Evolutionary conservation across 345 rosid genomes (phyloP).

Genomic region (Garcia nutans): DNA sequence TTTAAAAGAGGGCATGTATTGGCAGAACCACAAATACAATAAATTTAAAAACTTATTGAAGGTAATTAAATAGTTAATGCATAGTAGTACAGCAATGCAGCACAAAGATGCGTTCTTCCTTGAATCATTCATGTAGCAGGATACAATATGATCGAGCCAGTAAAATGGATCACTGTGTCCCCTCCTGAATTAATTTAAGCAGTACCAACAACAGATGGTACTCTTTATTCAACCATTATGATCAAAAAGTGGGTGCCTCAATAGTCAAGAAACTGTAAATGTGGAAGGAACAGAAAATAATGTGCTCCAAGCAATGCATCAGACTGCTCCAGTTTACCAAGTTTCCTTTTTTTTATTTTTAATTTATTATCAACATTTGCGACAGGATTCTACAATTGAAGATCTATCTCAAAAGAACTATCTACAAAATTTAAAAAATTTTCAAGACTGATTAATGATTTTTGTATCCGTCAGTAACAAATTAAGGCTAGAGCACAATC

Average conservation of each 20-base stretch:
- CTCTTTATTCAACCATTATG: background rate
- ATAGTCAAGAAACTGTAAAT: background rate
- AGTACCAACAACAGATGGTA: background rate
- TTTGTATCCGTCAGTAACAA: background rate
- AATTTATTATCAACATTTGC: no score
- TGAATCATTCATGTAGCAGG: background rate
- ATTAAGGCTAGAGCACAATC: background rate
- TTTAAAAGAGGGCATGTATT: background rate
- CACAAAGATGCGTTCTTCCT: background rate
- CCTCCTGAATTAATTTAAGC: background rate
- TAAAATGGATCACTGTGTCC: background rate
- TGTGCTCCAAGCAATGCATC: background rate
- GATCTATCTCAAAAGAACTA: background rate
- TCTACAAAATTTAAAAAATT: background rate
- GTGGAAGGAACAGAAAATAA: background rate
- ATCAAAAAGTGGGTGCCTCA: background rate
- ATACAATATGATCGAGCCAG: background rate
- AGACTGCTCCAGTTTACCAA: background rate
- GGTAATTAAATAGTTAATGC: background rate
- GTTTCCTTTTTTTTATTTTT: background rate
- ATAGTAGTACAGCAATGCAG: background rate
- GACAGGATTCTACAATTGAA: background rate
- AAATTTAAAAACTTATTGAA: background rate
- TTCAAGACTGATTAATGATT: background rate
- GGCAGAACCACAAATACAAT: background rate